Base-by-base conservation (phyloP, 2,329 filamentous ascomycete species). In the Fusarium buxicola region DNA sequence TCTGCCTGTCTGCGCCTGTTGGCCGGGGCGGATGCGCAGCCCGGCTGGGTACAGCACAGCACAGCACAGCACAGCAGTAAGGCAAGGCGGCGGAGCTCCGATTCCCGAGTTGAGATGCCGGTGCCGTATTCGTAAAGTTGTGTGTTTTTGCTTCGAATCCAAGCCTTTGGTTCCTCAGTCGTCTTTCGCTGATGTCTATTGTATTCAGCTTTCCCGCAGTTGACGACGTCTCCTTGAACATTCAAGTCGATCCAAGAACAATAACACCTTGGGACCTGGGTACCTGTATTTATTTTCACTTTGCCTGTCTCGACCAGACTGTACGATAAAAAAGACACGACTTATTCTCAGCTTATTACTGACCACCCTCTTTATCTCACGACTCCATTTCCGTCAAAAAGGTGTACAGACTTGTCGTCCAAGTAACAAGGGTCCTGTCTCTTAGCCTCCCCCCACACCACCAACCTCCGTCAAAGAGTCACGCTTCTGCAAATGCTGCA, bases 91-190 rank as follows among this genome's bases (percentile, higher is more conserved):
- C 48, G 21, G 41, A 40, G 48, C 30, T 32, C 55, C 51, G 32
- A 60, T 59, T 60, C 48, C 62, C 59, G 59, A 58, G 38, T 51
- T 34, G 53, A 64, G 59, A 56, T 67, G 57, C 60, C 57, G 53
- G 50, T 30, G 36, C 44, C 63, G 63, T 64, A 62, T 67, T 67
- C 64, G 64, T 66, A 66, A 48, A n/a, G n/a, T n/a, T n/a, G n/a
- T n/a, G n/a, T n/a, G n/a, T n/a, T n/a, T n/a, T n/a, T n/a, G n/a
- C n/a, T n/a, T n/a, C n/a, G n/a, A n/a, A n/a, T n/a, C n/a, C n/a
- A 10, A 32, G 9, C 30, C 11, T 32, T 32, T 32, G 30, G 30
- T 13, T 12, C 9, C 30, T 13, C 11, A 30, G 8, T n/a, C n/a
- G n/a, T n/a, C n/a, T n/a, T n/a, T n/a, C n/a, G n/a, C n/a, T n/a